These are phyloP conservation scores for Ceratocystis alfenasii DNA, from an alignment of 2,329 filamentous ascomycete genomes.

Conservation along the genomic window DNA sequence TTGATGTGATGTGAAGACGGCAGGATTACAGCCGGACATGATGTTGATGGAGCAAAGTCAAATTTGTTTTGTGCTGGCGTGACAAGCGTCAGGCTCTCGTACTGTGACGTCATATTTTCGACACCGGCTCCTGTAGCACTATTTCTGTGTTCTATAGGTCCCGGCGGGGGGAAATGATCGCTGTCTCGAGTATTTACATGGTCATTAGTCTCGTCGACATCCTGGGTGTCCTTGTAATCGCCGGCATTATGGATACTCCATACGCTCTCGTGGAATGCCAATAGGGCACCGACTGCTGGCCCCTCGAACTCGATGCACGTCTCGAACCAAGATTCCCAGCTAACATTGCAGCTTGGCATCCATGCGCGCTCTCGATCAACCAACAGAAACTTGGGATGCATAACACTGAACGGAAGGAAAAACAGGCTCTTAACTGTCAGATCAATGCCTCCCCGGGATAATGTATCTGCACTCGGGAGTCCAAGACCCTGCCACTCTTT, in stretches of 20 bases:
- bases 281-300: slow-evolving; percentile 46
- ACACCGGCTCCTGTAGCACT: neutral
- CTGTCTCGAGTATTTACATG: neutral
- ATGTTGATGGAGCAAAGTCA: slow-evolving; percentile 55
- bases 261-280: slow-evolving; percentile 55
- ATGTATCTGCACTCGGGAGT: slow-evolving; percentile 42
- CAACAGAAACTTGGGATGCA: slow-evolving; percentile 75
- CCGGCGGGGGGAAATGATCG: neutral
- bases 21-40: slow-evolving; percentile 54
- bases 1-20: slow-evolving; percentile 64
- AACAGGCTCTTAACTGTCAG: slow-evolving; percentile 66
- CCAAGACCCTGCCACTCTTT: slow-evolving; percentile 52
- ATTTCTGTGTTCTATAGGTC: neutral
- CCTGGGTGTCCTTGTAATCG: neutral
- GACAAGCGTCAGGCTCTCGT: slow-evolving; percentile 19
- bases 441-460: slow-evolving; percentile 50
- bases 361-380: slow-evolving; percentile 55
- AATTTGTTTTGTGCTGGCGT: slow-evolving; percentile 35
- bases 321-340: slow-evolving; percentile 82
- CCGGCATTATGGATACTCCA: slow-evolving; percentile 38
- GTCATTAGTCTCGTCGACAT: slow-evolving; percentile 11
- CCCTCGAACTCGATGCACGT: slow-evolving; percentile 58
- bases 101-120: slow-evolving; percentile 1
- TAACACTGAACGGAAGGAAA: slow-evolving; percentile 68
- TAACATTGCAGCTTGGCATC: slow-evolving; percentile 71